Evolutionary conservation across 441 rosid species (phyloP), one percentile per base, ranked within the genome.

Genomic region (Populus hybrid): DNA sequence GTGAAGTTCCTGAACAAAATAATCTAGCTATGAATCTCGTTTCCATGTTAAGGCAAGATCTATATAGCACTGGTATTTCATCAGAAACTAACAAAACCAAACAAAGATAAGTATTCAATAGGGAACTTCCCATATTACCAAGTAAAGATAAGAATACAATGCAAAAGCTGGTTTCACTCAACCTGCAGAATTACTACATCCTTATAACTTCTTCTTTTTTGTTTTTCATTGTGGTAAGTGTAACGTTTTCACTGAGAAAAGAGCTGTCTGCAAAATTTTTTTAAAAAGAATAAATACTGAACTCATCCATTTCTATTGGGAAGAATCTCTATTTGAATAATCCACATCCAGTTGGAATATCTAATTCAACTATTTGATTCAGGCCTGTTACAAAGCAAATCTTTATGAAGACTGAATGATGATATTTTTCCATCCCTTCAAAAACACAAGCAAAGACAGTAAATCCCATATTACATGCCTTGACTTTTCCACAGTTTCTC

Each of bases 1-100:
- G 84, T 93, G 93, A 85, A 95, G 98, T 86, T 93, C 98, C 99
- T 95, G 87, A 35, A 74, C 24, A 42, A 75, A 63, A 69, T 50
- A 79, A 84, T 71, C 63, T 70, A 10, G 66, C 29, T 67, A 68
- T 80, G 67, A 87, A 65, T 56, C 59, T 38, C 31, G 7, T 28
- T 33, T 53, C 72, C 45, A 53, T 74, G 9, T 70, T 50, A 20
- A 70, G 68, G 12, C 59, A 4, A 56, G 31, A 31, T 26, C 79
- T 10, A 28, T 31, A 24, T 8, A 68, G 36, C 26, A 45, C 20
- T 12, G 26, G n/a, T 10, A 70, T 40, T 4, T 50, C 59, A 50
- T 50, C n/a, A 50, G 59, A 50, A 50, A 50, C 1, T 16, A 50
- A 50, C n/a, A 5, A 14, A 50, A 50, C 59, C n/a, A 50, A 50